Percentiles rank a stretch among this genome's conserved stretches.
Conservation (phyloP, 768 basidiomycete species). For the Roridomyces roridus region DNA sequence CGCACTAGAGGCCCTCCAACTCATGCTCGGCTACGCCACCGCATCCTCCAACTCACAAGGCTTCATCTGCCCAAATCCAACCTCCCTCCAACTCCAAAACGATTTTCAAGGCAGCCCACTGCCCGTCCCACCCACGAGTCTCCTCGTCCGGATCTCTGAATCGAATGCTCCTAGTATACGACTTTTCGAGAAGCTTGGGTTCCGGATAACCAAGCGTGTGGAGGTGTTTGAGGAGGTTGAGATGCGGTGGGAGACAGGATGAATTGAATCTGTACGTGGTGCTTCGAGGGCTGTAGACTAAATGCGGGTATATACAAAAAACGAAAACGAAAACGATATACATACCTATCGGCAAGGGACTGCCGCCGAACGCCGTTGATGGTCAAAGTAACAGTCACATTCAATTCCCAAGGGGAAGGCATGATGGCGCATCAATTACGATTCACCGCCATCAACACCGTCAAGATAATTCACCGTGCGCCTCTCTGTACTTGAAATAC, state of each 20-base stretch:
- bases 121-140: constrained; percentile 46
- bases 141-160: constrained; percentile 76
- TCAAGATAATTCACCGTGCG: too few species aligned
- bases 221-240: constrained; percentile 86
- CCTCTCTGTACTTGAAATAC: too few species aligned
- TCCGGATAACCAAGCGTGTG: constrained; percentile 67
- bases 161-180: constrained; percentile 71
- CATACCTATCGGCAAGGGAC: too few species aligned
- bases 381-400: too few species aligned
- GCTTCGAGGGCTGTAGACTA: too few species aligned
- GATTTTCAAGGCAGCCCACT: constrained; percentile 38
- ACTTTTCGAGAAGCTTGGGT: constrained; percentile 82
- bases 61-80: constrained; percentile 15
- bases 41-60: constrained; percentile 40
- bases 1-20: constrained; percentile 65
- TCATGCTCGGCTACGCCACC: constrained; percentile 75
- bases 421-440: too few species aligned
- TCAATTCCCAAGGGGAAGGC: too few species aligned
- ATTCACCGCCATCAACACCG: too few species aligned
- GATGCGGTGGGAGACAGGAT: constrained; percentile 56
- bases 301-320: too few species aligned
- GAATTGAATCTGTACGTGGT: neutral
- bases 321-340: too few species aligned
- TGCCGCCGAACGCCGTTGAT: too few species aligned
- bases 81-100: constrained; percentile 13